Base-by-base conservation (phyloP, 306 rosid genomes). In the Erythrophleum fordii region DNA sequence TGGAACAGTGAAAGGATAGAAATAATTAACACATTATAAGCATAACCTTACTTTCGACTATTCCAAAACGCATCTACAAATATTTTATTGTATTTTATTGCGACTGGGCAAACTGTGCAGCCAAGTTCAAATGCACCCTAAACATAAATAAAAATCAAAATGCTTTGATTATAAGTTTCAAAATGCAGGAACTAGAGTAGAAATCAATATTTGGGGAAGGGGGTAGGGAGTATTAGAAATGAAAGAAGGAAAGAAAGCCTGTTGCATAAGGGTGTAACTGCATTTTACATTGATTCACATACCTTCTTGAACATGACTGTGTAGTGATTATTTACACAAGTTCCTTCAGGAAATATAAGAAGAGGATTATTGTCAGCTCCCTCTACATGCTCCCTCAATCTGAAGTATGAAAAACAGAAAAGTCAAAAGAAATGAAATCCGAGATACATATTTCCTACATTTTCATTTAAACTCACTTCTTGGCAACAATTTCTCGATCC, bases 101-200 rank as follows among this genome's bases (percentile, higher is more conserved):
- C 96, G 8, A 93, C 62, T 16, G 96, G 97, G 81, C 97, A 93
- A 85, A 93, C 96, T 22, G 94, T 85, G 81, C 96, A 91, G 78
- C 91, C 97, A 75, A 93, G 97, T 81, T 93, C 97, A 87, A 93
- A 93, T 39, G 97, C 96, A 87, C 97, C 97, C 96, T 93, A 81
- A 69, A 77, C 61, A 72, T 74, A 78, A 73, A 48, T 39, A 46
- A 69, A 77, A 69, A 37, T 23, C 45, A 56, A 52, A 80, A 76
- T 77, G 70, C 51, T 72, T 39, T 45, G 41, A 74, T 18, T 16
- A 67, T 25, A 60, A 67, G 9, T 69, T 28, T 49, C 46, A 20
- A 29, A 51, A 69, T 71, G 25, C 45, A 37, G 9, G 51, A 34
- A 23, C 61, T 13, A 44, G 11, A 44, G 46, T 69, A 68, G 34